Percentiles rank a stretch among this genome's conserved stretches.
Conservation (phyloP, 805 yeast species). For the Jamesozyma jinghongensis region DNA sequence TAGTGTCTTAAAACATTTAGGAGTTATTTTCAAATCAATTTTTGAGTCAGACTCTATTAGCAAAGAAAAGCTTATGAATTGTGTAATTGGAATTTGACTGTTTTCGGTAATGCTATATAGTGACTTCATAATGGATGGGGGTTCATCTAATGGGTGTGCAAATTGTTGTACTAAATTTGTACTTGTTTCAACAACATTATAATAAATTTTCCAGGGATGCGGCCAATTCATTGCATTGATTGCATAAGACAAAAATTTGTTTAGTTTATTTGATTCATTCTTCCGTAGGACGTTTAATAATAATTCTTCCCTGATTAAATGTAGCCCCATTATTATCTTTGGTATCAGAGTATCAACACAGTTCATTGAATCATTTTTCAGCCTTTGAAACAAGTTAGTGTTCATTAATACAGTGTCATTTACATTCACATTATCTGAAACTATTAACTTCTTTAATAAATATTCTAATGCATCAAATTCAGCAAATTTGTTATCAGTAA, state of each 20-base stretch:
- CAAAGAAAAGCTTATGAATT: conserved; percentile 58
- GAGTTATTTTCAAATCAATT: conserved; percentile 53
- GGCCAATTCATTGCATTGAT: conserved; percentile 71
- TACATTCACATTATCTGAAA: background rate
- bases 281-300: conserved; percentile 44
- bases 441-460: conserved; percentile 1
- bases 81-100: conserved; percentile 27
- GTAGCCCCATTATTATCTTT: conserved; percentile 57
- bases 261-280: conserved; percentile 34
- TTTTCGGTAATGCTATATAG: conserved; percentile 31
- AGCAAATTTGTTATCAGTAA: background rate
- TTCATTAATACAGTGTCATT: background rate
- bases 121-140: conserved; percentile 34
- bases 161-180: conserved; percentile 1
- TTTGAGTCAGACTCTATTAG: conserved; percentile 57
- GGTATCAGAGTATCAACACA: conserved; percentile 32
- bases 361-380: conserved; percentile 2
- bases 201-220: conserved; percentile 51
- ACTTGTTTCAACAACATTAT: conserved; percentile 20
- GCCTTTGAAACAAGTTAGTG: conserved; percentile 11
- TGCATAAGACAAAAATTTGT: conserved; percentile 50
- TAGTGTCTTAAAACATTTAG: conserved; percentile 52
- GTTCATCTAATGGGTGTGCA: conserved; percentile 28
- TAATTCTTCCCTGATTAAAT: conserved; percentile 68
- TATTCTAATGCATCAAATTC: conserved; percentile 5